These are phyloP conservation scores for Sarcodon aspratus DNA, from an alignment of 768 basidiomycete genomes.

Conservation along the genomic window DNA sequence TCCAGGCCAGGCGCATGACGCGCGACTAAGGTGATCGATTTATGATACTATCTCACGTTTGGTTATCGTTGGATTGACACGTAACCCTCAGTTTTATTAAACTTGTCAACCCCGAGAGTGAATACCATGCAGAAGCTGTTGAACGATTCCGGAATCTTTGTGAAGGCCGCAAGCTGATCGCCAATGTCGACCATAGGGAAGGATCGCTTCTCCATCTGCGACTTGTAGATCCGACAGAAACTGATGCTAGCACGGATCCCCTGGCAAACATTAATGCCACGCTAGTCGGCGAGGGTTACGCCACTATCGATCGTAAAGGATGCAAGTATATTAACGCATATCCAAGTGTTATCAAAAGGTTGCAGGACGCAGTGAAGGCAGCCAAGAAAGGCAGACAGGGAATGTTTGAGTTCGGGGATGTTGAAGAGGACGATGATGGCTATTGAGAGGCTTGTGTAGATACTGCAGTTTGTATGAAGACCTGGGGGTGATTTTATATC, in stretches of 20 bases:
- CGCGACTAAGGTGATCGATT: slow-evolving; percentile 63
- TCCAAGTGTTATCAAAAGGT: slow-evolving; percentile 50
- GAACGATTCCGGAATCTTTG: slow-evolving; percentile 78
- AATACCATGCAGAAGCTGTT: slow-evolving; percentile 78
- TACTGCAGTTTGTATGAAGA: too few relatives aligned
- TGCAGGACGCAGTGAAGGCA: slow-evolving; percentile 45
- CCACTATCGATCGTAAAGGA: slow-evolving; percentile 64
- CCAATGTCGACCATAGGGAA: slow-evolving; percentile 88
- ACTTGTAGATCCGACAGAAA: slow-evolving; percentile 81
- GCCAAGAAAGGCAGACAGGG: slow-evolving; percentile 72
- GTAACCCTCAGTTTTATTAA: slow-evolving; percentile 63
- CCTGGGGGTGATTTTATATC: too few relatives aligned
- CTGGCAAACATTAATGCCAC: slow-evolving; percentile 80
- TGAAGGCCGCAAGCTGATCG: slow-evolving; percentile 92
- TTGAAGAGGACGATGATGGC: slow-evolving; percentile 63
- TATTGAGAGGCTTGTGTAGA: too few relatives aligned
- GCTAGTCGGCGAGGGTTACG: slow-evolving; percentile 81
- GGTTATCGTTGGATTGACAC: background rate
- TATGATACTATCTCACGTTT: background rate
- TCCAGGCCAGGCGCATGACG: slow-evolving; percentile 90
- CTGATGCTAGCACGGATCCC: slow-evolving; percentile 54
- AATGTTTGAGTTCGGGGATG: slow-evolving; percentile 89
- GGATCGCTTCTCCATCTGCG: slow-evolving; percentile 74
- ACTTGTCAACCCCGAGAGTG: slow-evolving; percentile 68
- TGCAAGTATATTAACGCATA: slow-evolving; percentile 66